These are phyloP conservation scores for Dothideomycetes sp. DNA, from an alignment of 2,329 filamentous ascomycete species.

Conservation along the genomic window DNA sequence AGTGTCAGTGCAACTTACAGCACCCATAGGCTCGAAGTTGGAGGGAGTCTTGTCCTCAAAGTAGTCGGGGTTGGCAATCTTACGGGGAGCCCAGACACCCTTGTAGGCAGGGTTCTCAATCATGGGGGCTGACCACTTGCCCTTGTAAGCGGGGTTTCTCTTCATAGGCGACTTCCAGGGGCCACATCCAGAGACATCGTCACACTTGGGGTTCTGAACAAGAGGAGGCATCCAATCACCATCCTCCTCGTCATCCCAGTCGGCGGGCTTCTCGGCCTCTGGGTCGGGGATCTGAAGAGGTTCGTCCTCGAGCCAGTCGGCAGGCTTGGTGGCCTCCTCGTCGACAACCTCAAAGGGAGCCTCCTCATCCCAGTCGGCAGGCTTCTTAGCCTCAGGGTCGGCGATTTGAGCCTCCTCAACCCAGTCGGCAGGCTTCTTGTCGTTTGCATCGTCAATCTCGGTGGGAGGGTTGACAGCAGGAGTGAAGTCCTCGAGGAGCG, in stretches of 20 bases:
- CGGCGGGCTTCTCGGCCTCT: constrained; percentile 92
- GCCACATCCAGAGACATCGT: constrained; percentile 86
- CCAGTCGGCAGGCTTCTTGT: constrained; percentile 92
- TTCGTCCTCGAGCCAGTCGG: constrained; percentile 93
- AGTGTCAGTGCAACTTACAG: constrained; percentile 53
- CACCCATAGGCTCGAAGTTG: constrained; percentile 97
- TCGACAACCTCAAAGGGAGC: constrained; percentile 94
- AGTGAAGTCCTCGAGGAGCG: constrained; percentile 84
- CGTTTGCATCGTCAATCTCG: constrained; percentile 92
- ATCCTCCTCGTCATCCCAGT: constrained; percentile 99
- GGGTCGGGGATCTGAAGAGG: constrained; percentile 76
- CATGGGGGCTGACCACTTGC: constrained; percentile 88
- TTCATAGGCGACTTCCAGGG: constrained; percentile 86
- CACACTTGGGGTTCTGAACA: constrained; percentile 92
- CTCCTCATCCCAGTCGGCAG: constrained; percentile 98
- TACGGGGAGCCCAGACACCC: constrained; percentile 85
- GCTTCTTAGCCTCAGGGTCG: constrained; percentile 90
- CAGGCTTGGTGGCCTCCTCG: constrained; percentile 80
- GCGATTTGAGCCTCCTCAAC: constrained; percentile 86
- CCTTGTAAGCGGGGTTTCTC: constrained; percentile 96
- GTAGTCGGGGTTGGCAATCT: constrained; percentile 94
- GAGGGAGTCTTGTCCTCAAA: constrained; percentile 95
- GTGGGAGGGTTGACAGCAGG: constrained; percentile 87
- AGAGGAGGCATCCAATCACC: constrained; percentile 91
- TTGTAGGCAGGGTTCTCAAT: constrained; percentile 99